Conservation (phyloP, 1,139 yeast genomes). For the Candida sanyaensis region DNA sequence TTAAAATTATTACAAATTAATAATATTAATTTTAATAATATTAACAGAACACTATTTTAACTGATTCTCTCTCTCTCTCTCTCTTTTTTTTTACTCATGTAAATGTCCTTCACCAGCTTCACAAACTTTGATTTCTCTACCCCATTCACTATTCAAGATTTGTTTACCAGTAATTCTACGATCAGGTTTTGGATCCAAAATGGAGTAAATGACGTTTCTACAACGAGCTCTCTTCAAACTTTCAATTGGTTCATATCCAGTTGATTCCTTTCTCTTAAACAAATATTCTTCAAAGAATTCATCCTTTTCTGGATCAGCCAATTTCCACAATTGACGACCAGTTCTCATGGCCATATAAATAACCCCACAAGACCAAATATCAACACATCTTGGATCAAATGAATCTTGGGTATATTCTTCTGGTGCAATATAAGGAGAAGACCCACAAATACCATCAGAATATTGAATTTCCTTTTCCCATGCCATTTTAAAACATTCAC, state of each 20-base stretch:
- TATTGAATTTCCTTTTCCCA: constrained; percentile 90
- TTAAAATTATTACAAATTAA: background rate
- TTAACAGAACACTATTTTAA: no score
- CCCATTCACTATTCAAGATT: constrained; percentile 93
- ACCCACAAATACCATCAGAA: constrained; percentile 82
- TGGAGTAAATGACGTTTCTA: constrained; percentile 87
- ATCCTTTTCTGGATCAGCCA: constrained; percentile 74
- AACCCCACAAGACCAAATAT: constrained; percentile 96
- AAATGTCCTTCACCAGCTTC: constrained; percentile 49
- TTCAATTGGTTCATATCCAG: constrained; percentile 93
- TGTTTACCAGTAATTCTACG: constrained; percentile 89
- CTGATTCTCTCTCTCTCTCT: background rate
- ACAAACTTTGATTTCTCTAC: constrained; percentile 73
- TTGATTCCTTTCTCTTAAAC: constrained; percentile 71
- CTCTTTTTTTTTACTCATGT: background rate
- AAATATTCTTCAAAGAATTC: constrained; percentile 77
- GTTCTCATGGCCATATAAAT: constrained; percentile 98
- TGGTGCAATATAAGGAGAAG: constrained; percentile 95
- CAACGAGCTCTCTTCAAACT: constrained; percentile 79
- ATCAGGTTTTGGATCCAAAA: constrained; percentile 85
- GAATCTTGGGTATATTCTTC: constrained; percentile 78
- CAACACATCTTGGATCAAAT: constrained; percentile 90
- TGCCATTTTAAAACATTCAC: constrained; percentile 95
- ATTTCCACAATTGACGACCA: constrained; percentile 90
- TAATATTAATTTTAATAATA: background rate